Evolutionary conservation across 1,284 basidiomycete species (phyloP), one percentile per base, ranked within the genome.

Genomic region (Ceratobasidium sp.): DNA sequence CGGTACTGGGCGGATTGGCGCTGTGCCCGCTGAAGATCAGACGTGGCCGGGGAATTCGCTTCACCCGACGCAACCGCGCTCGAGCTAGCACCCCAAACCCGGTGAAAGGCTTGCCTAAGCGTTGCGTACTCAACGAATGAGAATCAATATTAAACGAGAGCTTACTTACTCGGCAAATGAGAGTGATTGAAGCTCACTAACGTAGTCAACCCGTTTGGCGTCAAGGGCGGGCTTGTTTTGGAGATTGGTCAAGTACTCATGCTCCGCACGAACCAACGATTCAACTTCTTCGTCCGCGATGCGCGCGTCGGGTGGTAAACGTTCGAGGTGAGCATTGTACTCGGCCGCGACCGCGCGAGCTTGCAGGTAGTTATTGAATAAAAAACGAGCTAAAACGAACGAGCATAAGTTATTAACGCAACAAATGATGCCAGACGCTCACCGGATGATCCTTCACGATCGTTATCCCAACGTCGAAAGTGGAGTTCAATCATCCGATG

Each of bases 401-500:
- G n/a, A n/a, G n/a, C n/a, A n/a, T n/a, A n/a, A n/a, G n/a, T n/a
- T n/a, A n/a, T n/a, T n/a, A n/a, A n/a, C n/a, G n/a, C n/a, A n/a
- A n/a, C n/a, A n/a, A n/a, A n/a, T n/a, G n/a, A n/a, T n/a, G n/a
- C n/a, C n/a, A n/a, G 17, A 56, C 20, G n/a, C 54, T 7, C n/a
- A 56, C 54, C 54, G 7, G n/a, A 7, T 28, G 54, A 56, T 28
- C 20, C 54, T 7, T 9, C 17, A 7, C 54, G 20, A 56, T 28
- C 54, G n/a, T n/a, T 56, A 56, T 86, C 84, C 83, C 83, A 84
- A 13, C 82, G 81, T 10, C 65, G 48, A 71, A 83, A 82, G 75
- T 79, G 82, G 4, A 78, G 56, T 20, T 83, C 79, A 17, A 85
- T 84, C 20, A 80, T 65, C 13, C 82, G 79, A 13, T 76, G 80